phyloP scores from a whole-genome alignment of 148 eudicot genomes.

The Rhododendron williamsianum region DNA sequence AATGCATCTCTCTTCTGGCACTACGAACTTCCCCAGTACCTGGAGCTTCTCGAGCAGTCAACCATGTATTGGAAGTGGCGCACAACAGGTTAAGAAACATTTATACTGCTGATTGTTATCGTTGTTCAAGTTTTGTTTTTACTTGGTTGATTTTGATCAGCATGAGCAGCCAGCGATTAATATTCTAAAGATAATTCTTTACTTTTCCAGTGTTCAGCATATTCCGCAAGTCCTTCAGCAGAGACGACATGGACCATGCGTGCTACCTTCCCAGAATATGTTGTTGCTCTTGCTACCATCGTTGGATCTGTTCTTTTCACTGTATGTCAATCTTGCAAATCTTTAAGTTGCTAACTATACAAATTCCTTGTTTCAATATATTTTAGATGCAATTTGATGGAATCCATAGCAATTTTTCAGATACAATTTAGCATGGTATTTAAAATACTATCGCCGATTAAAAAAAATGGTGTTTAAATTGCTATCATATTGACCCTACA shows the following conservation, averaged over 20 bases:
- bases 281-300: conserved; percentile 94
- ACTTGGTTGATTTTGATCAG: not conserved
- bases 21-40: conserved; percentile 53
- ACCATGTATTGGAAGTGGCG: conserved; percentile 58
- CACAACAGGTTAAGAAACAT: conserved; percentile 44
- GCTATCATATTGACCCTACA: not conserved
- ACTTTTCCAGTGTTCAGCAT: conserved; percentile 73
- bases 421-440: not conserved
- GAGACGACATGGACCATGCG: conserved; percentile 99
- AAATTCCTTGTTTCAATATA: not conserved
- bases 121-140: conserved; percentile 1
- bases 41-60: conserved; percentile 54
- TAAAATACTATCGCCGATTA: not conserved
- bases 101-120: not conserved
- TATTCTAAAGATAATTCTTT: conserved; percentile 6
- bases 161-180: not conserved
- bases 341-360: not conserved
- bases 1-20: conserved; percentile 75
- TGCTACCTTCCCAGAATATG: conserved; percentile 90
- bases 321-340: conserved; percentile 35
- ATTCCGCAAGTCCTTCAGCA: conserved; percentile 64
- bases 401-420: not conserved
- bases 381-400: not conserved
- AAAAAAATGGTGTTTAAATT: not conserved
- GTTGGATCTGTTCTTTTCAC: conserved; percentile 95